Evolutionary conservation across 306 rosid genomes (phyloP).

Genomic region (Medicago arabica): DNA sequence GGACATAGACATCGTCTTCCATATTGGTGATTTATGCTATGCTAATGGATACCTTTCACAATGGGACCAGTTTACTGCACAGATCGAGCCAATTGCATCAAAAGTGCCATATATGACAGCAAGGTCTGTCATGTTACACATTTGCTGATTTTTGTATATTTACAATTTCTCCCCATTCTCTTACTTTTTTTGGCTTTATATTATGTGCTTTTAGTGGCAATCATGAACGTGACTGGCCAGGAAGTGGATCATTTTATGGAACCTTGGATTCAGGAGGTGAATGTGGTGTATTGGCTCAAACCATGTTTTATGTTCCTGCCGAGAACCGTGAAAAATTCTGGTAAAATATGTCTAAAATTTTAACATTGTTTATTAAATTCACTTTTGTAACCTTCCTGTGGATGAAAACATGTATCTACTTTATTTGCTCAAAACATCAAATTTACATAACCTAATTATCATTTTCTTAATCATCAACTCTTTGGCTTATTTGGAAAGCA

Average conservation of each 20-base stretch:
- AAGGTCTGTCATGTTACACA: conserved; percentile 54
- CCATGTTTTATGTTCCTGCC: conserved; percentile 82
- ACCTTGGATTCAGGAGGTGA: conserved; percentile 94
- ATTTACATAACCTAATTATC: conserved; percentile 5
- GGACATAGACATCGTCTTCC: conserved; percentile 82
- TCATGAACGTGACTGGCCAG: conserved; percentile 99
- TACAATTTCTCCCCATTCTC: conserved; percentile 27
- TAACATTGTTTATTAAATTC: too few species aligned
- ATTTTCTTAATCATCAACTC: not conserved
- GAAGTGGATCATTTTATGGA: conserved; percentile 80
- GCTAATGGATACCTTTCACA: conserved; percentile 95
- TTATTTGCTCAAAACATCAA: conserved; percentile 35
- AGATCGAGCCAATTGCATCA: conserved; percentile 93
- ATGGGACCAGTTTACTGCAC: conserved; percentile 97
- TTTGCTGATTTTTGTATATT: not conserved
- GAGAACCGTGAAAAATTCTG: too few species aligned
- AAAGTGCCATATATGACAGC: conserved; percentile 91
- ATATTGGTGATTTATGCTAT: conserved; percentile 90
- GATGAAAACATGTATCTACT: conserved; percentile 20
- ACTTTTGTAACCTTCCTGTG: not conserved
- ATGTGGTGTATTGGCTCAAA: conserved; percentile 87
- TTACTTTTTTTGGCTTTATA: conserved; percentile 36
- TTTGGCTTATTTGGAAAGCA: too few species aligned
- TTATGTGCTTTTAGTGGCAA: conserved; percentile 69
- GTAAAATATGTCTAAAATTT: too few species aligned